phyloP scores from a whole-genome alignment of 2,329 filamentous ascomycete genomes.

The Penicillium sp. region DNA sequence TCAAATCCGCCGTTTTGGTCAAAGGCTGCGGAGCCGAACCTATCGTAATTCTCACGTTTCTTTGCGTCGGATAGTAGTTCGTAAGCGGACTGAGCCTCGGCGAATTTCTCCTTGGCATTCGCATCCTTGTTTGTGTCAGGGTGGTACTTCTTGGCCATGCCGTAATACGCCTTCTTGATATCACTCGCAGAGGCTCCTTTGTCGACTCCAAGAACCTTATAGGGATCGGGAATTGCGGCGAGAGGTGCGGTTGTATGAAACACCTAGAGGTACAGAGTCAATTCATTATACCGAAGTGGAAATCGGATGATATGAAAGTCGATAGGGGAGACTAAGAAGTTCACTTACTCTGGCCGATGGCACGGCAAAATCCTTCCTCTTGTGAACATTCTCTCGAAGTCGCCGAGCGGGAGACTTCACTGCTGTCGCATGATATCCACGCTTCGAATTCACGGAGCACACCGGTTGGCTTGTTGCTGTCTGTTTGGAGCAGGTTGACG shows the following conservation, averaged over 20 bases:
- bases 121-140: conserved; percentile 97
- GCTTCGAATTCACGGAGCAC: conserved; percentile 29
- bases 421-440: conserved; percentile 31
- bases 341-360: conserved; percentile 29
- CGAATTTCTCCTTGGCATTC: conserved; percentile 88
- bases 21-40: conserved; percentile 76
- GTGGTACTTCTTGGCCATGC: conserved; percentile 93
- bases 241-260: conserved; percentile 49
- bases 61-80: conserved; percentile 87
- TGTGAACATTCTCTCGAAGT: conserved; percentile 21
- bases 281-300: neutral
- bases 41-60: conserved; percentile 88
- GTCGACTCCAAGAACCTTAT: conserved; percentile 74
- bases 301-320: neutral
- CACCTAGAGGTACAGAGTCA: conserved; percentile 19
- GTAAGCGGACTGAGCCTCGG: conserved; percentile 88
- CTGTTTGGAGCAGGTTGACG: conserved; percentile 36
- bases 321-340: neutral
- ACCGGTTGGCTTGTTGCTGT: conserved; percentile 22
- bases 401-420: conserved; percentile 22
- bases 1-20: conserved; percentile 69
- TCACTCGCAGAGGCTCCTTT: conserved; percentile 76
- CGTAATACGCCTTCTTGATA: conserved; percentile 98
- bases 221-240: conserved; percentile 74
- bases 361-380: conserved; percentile 20